Evolutionary conservation across 129 eudicot genomes (phyloP).

Genomic region (Escallonia herrerae): DNA sequence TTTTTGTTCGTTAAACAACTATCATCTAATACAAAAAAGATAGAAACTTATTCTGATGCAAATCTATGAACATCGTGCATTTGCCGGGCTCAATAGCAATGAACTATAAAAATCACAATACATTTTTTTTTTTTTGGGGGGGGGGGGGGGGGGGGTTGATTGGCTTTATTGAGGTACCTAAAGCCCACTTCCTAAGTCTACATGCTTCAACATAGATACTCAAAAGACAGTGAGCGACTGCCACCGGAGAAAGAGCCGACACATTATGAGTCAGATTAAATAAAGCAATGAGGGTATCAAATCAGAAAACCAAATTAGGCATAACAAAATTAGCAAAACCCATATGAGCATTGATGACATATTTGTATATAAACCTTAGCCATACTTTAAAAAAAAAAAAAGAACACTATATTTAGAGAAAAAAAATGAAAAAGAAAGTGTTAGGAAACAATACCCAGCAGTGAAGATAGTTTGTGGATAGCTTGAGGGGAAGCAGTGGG

Average conservation of each 20-base stretch:
- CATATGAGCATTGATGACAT: not conserved
- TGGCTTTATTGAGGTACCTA: too few relatives aligned
- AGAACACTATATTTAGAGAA: not conserved
- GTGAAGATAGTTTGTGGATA: slow-evolving; percentile 46
- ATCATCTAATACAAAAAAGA: too few relatives aligned
- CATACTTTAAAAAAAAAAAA: not conserved
- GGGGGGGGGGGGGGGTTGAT: too few relatives aligned
- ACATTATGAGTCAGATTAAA: not conserved
- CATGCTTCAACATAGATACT: not conserved
- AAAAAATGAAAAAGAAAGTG: not conserved
- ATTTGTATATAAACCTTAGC: not conserved
- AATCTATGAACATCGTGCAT: too few relatives aligned
- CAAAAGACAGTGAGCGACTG: too few relatives aligned
- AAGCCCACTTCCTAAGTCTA: too few relatives aligned
- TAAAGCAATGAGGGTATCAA: not conserved
- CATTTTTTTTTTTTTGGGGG: too few relatives aligned
- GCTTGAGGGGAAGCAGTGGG: slow-evolving; percentile 41
- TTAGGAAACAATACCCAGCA: slow-evolving; percentile 41
- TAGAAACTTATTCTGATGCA: too few relatives aligned
- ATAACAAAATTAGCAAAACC: slow-evolving; percentile 8
- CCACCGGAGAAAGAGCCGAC: not conserved
- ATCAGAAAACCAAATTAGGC: slow-evolving; percentile 1
- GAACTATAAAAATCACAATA: too few relatives aligned
- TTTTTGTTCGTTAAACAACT: too few relatives aligned
- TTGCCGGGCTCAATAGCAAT: too few relatives aligned